Evolutionary conservation across 73 alveolate genomes (phyloP).

Genomic region (Paramecium biaurelia): DNA sequence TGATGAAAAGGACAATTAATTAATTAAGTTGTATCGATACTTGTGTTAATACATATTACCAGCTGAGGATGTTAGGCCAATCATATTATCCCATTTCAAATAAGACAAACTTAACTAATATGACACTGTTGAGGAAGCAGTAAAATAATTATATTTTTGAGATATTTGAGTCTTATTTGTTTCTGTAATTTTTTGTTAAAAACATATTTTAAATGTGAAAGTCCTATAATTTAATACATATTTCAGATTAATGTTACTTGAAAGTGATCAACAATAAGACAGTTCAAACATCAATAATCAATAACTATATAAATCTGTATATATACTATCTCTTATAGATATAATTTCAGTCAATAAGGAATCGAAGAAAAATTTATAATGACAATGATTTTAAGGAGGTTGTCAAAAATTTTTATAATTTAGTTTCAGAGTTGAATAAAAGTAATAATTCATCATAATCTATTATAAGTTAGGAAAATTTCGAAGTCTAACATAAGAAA

Average conservation of each 20-base stretch:
- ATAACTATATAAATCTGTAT: neutral
- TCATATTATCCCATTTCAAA: neutral
- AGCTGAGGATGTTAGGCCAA: conserved; percentile 45
- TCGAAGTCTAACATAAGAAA: neutral
- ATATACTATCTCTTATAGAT: neutral
- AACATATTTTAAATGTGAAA: conserved; percentile 17
- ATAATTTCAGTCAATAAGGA: neutral
- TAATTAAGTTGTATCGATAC: conserved; percentile 47
- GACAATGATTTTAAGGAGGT: conserved; percentile 41
- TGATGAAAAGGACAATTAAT: conserved; percentile 67
- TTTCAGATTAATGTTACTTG: conserved; percentile 1
- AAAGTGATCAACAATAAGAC: neutral
- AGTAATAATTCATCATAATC: neutral
- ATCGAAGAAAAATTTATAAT: conserved; percentile 24
- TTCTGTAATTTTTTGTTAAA: neutral
- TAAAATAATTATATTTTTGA: conserved; percentile 18
- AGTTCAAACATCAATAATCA: neutral
- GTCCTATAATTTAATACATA: conserved; percentile 17
- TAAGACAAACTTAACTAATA: neutral
- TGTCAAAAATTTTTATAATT: conserved; percentile 21
- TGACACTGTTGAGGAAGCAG: conserved; percentile 25
- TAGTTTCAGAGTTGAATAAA: conserved; percentile 1
- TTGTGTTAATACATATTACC: neutral
- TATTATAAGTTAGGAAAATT: neutral
- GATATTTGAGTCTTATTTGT: conserved; percentile 14